A percentile compares a stretch with the other conserved stretches of the same genome.
phyloP scores from a whole-genome alignment of 495 filamentous ascomycete species.

The Articulospora tetracladia region DNA sequence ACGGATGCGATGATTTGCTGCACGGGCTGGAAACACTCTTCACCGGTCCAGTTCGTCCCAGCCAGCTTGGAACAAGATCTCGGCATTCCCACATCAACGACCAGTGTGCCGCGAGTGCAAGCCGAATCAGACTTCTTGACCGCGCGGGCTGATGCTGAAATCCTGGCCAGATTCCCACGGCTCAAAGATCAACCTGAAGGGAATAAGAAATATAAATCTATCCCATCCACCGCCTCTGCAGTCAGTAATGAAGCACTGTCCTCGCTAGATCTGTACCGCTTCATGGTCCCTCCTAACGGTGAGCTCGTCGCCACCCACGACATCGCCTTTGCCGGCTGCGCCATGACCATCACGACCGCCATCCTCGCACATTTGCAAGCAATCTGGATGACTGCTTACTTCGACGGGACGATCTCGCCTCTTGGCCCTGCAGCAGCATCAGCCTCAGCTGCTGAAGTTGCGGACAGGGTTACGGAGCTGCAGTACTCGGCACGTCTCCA shows the following conservation, averaged over 20 bases:
- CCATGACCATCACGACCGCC: constrained; percentile 60
- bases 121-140: background rate
- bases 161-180: constrained; percentile 62
- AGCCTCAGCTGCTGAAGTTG: background rate
- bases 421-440: background rate
- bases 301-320: constrained; percentile 48
- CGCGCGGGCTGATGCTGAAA: constrained; percentile 58
- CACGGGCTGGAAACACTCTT: constrained; percentile 64
- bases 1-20: constrained; percentile 65
- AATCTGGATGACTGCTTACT: constrained; percentile 68
- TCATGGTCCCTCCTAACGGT: constrained; percentile 61
- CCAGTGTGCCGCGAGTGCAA: background rate
- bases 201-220: constrained; percentile 39
- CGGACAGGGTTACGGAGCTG: constrained; percentile 28
- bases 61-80: constrained; percentile 35
- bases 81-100: constrained; percentile 8
- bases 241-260: constrained; percentile 37
- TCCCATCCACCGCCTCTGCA: constrained; percentile 17
- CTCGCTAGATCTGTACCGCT: constrained; percentile 54
- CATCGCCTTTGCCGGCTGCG: constrained; percentile 63
- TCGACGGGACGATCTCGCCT: constrained; percentile 32
- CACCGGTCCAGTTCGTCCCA: constrained; percentile 61
- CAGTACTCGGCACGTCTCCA: constrained; percentile 57
- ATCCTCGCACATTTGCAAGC: constrained; percentile 63
- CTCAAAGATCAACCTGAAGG: constrained; percentile 43